A percentile compares a stretch with the other conserved stretches of the same genome.
Conservation (phyloP, 371 early-diverging fungal species). For the Mucor circinelloides region DNA sequence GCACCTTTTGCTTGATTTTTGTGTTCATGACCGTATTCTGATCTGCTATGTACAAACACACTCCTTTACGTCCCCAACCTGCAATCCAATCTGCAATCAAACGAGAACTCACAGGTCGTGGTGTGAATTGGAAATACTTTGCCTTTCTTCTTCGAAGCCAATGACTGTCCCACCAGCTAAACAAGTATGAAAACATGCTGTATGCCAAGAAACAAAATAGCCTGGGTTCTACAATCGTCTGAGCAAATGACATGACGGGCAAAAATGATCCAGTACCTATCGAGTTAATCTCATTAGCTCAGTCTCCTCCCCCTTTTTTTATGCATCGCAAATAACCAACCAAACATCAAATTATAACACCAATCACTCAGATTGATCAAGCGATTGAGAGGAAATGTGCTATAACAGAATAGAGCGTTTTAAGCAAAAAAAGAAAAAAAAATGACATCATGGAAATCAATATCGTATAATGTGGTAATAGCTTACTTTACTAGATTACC, state of each 20-base stretch:
- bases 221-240: conserved; percentile 25
- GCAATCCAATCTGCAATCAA: conserved; percentile 55
- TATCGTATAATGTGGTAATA: not conserved
- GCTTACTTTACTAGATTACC: conserved; percentile 49
- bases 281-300: not conserved
- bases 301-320: not conserved
- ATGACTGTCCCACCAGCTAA: conserved; percentile 62
- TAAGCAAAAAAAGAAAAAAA: not conserved
- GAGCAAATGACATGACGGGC: conserved; percentile 51
- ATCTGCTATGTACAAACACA: conserved; percentile 33
- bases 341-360: conserved; percentile 35
- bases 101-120: conserved; percentile 51
- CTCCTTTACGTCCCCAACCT: conserved; percentile 53
- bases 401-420: conserved; percentile 12
- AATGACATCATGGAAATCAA: conserved; percentile 3
- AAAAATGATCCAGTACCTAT: conserved; percentile 49
- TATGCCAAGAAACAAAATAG: conserved; percentile 46
- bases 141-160: conserved; percentile 54
- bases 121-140: conserved; percentile 64
- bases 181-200: conserved; percentile 60
- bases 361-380: conserved; percentile 33
- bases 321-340: conserved; percentile 8
- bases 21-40: not conserved
- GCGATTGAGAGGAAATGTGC: conserved; percentile 30
- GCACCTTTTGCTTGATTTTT: conserved; percentile 19